Percentiles rank a stretch among this genome's conserved stretches.
These are phyloP conservation scores for Eimeria necatrix DNA, from an alignment of 169 alveolate species.

Conservation along the genomic window DNA sequence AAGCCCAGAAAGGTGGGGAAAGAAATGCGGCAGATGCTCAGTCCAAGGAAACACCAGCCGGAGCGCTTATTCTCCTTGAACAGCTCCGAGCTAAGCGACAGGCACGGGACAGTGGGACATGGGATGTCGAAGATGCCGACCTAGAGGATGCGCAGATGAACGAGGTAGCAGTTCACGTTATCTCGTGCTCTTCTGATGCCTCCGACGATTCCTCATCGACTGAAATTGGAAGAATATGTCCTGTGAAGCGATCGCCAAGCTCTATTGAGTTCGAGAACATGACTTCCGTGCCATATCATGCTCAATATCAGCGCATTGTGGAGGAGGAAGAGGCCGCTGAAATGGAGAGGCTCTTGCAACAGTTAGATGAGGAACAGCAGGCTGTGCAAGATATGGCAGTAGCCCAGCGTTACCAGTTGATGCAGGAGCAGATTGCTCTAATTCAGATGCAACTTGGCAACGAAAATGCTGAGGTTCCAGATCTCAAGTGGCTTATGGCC, in stretches of 20 bases:
- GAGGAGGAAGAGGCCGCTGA: conserved; percentile 71
- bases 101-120: conserved; percentile 47
- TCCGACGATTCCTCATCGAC: conserved; percentile 20
- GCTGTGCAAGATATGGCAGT: conserved; percentile 66
- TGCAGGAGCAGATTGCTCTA: conserved; percentile 71
- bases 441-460: conserved; percentile 62
- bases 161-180: conserved; percentile 23
- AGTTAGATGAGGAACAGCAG: conserved; percentile 71
- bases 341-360: conserved; percentile 66
- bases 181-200: conserved; percentile 48
- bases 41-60: not conserved
- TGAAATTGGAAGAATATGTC: not conserved
- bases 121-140: conserved; percentile 72
- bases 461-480: conserved; percentile 51
- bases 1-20: not conserved
- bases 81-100: conserved; percentile 42
- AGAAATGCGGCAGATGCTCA: not conserved
- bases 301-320: conserved; percentile 56
- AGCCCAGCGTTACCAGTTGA: conserved; percentile 54
- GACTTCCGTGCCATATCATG: conserved; percentile 46
- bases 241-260: conserved; percentile 25
- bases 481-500: conserved; percentile 72
- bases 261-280: conserved; percentile 28
- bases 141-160: conserved; percentile 29
- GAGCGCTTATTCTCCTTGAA: conserved; percentile 55